Conservation (phyloP, 192 early-diverging fungal genomes). For the Phycomyces blakesleeanus region DNA sequence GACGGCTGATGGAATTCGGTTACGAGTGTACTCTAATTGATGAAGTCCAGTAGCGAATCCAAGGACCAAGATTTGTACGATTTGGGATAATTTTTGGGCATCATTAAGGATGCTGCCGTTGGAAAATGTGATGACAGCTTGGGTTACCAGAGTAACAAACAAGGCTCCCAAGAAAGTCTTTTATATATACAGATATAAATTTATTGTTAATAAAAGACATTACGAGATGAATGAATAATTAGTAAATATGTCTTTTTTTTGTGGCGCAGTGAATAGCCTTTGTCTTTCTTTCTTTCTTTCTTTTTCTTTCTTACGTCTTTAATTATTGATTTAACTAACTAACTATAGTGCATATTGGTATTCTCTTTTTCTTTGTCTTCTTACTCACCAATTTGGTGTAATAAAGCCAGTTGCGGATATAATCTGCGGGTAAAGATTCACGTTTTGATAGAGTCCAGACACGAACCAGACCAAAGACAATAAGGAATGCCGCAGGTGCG, state of each 20-base stretch:
- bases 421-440: constrained; percentile 15
- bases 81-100: neutral
- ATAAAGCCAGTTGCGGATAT: constrained; percentile 32
- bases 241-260: neutral
- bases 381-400: constrained; percentile 33
- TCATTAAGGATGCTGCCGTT: neutral
- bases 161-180: neutral
- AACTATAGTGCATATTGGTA: too few species aligned
- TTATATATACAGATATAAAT: constrained; percentile 17
- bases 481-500: constrained; percentile 3
- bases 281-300: too few species aligned
- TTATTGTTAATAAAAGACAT: constrained; percentile 23
- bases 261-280: too few species aligned
- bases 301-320: too few species aligned
- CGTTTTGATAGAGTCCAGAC: constrained; percentile 33
- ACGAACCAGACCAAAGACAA: constrained; percentile 40
- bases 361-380: too few species aligned
- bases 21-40: constrained; percentile 31
- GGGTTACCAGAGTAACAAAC: constrained; percentile 28
- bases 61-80: constrained; percentile 12
- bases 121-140: neutral
- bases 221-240: too few species aligned
- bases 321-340: too few species aligned
- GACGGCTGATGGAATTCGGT: constrained; percentile 43
- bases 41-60: constrained; percentile 29